Conservation (phyloP, 2,329 filamentous ascomycete species). For the Xylariaceae sp. region DNA sequence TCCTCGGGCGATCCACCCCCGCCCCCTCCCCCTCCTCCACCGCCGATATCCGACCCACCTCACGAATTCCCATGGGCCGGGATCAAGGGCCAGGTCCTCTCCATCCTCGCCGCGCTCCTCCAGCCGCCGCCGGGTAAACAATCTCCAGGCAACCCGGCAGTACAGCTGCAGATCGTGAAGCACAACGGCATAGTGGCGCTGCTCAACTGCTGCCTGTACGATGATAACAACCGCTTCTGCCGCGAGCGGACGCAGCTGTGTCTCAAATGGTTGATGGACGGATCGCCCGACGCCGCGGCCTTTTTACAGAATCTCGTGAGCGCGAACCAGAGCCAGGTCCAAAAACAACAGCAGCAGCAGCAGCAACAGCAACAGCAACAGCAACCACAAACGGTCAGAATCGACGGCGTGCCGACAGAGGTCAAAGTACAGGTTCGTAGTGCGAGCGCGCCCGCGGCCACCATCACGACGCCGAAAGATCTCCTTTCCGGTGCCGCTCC, state of each 20-base stretch:
- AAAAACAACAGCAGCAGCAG: neutral
- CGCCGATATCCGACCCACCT: constrained; percentile 56
- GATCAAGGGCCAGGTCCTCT: constrained; percentile 87
- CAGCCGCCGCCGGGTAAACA: constrained; percentile 67
- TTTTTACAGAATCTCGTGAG: constrained; percentile 61
- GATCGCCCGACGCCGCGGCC: constrained; percentile 65
- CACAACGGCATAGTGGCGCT: constrained; percentile 83
- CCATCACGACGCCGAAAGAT: too few species aligned
- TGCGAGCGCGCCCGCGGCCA: constrained; percentile 24
- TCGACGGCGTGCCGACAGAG: constrained; percentile 53
- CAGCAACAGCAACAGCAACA: neutral
- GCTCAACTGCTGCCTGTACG: constrained; percentile 83
- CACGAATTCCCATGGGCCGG: constrained; percentile 63
- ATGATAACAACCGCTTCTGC: constrained; percentile 90
- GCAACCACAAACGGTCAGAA: constrained; percentile 12
- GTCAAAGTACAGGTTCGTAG: constrained; percentile 49
- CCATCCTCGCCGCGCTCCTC: constrained; percentile 81
- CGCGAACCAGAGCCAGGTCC: constrained; percentile 22
- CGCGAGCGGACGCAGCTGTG: constrained; percentile 87
- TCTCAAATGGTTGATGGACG: constrained; percentile 76
- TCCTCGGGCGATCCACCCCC: constrained; percentile 34
- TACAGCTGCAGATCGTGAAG: constrained; percentile 81
- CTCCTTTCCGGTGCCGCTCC: too few species aligned
- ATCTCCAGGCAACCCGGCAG: constrained; percentile 61
- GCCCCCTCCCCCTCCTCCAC: constrained; percentile 39